These are phyloP conservation scores for Vitis hybrid DNA, from an alignment of 177 flowering plant species.

Conservation along the genomic window DNA sequence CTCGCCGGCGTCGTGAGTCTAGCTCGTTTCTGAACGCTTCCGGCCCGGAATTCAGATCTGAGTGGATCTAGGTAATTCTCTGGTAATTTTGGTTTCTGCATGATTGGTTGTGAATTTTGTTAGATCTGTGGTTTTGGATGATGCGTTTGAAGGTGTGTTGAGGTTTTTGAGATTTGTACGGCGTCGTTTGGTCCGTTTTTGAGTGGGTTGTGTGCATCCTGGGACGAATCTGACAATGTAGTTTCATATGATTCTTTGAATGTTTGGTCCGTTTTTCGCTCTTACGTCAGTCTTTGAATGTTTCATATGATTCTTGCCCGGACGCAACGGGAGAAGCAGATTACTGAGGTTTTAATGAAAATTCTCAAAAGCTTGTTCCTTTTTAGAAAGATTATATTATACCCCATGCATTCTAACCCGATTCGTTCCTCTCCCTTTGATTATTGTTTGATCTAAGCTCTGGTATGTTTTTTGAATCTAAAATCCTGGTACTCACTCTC, in stretches of 20 bases:
- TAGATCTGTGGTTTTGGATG: neutral
- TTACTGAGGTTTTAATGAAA: no score
- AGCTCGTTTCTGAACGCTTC: neutral
- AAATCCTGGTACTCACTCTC: no score
- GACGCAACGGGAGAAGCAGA: no score
- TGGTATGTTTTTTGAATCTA: no score
- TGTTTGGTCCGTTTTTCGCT: neutral
- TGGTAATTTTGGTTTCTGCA: neutral
- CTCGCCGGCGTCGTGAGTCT: neutral
- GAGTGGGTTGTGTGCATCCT: neutral
- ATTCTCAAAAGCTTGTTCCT: no score
- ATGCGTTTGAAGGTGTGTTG: neutral
- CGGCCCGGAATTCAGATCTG: neutral
- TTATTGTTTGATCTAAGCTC: no score
- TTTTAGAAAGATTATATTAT: no score
- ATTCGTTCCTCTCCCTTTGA: no score
- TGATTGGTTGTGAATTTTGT: neutral
- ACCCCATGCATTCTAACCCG: no score
- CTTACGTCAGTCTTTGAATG: neutral
- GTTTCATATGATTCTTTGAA: neutral
- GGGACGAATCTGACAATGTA: constrained; percentile 4
- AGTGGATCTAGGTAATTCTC: neutral
- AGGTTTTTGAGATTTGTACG: neutral
- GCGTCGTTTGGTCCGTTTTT: neutral
- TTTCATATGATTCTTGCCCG: no score